phyloP scores from a whole-genome alignment of 2,329 filamentous ascomycete species.

The Aspergillus spinulosporus region DNA sequence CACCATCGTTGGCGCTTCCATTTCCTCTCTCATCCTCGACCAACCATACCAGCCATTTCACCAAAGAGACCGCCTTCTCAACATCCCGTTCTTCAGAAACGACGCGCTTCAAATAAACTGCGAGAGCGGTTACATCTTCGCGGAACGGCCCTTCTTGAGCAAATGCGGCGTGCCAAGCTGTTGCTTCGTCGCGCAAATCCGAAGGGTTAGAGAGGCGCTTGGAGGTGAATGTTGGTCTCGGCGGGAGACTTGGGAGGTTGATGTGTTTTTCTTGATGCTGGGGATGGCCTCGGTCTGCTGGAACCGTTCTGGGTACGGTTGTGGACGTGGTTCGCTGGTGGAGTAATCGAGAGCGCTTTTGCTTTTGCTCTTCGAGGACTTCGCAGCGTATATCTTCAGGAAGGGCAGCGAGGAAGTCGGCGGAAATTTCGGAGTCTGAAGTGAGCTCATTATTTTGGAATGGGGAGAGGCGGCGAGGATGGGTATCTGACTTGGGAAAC shows the following conservation, averaged over 20 bases:
- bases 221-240: constrained; percentile 63
- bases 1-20: not conserved
- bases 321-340: constrained; percentile 50
- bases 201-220: constrained; percentile 53
- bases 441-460: constrained; percentile 25
- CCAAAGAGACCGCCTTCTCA: constrained; percentile 68
- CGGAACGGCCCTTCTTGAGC: constrained; percentile 71
- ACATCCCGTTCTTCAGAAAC: constrained; percentile 75
- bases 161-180: constrained; percentile 74
- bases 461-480: constrained; percentile 14
- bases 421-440: constrained; percentile 52
- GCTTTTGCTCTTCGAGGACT: constrained; percentile 72
- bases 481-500: constrained; percentile 27
- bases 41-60: constrained; percentile 62
- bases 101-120: constrained; percentile 70
- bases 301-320: not conserved
- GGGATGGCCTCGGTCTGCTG: constrained; percentile 14
- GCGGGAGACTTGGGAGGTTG: constrained; percentile 50
- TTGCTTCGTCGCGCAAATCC: constrained; percentile 73
- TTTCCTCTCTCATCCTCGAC: constrained; percentile 32
- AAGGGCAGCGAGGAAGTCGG: constrained; percentile 76
- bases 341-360: constrained; percentile 62
- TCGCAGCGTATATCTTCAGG: constrained; percentile 79
- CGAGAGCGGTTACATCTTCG: constrained; percentile 74
- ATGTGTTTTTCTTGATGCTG: constrained; percentile 29